A percentile compares a stretch with the other conserved stretches of the same genome.
These are phyloP conservation scores for Fusarium penzigii DNA, from an alignment of 2,329 filamentous ascomycete species.

Conservation along the genomic window DNA sequence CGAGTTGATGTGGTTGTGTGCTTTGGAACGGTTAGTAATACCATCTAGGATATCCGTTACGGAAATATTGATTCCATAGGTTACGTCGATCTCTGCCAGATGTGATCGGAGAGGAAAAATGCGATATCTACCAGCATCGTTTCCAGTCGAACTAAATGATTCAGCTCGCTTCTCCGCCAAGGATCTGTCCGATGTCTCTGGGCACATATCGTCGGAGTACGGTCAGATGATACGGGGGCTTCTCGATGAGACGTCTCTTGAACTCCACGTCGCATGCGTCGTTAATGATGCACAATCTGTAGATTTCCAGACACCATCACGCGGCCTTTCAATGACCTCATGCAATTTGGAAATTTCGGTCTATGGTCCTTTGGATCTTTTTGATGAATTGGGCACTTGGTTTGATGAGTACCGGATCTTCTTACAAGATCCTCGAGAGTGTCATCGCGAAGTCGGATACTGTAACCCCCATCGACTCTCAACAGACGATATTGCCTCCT, in stretches of 20 bases:
- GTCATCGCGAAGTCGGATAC: constrained; percentile 31
- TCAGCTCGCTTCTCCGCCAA: constrained; percentile 2
- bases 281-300: background rate
- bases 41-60: background rate
- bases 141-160: constrained; percentile 2
- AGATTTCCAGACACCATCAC: background rate
- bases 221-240: constrained; percentile 16
- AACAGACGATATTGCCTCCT: background rate
- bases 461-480: constrained; percentile 40
- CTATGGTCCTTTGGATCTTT: constrained; percentile 31
- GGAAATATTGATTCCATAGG: background rate
- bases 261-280: background rate
- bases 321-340: accelerated
- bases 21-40: constrained; percentile 12
- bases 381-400: constrained; percentile 32
- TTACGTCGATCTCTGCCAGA: constrained; percentile 3
- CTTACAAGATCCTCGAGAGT: constrained; percentile 36
- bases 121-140: background rate
- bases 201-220: constrained; percentile 1
- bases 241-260: constrained; percentile 8
- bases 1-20: background rate
- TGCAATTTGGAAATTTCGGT: constrained; percentile 27
- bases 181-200: background rate
- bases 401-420: constrained; percentile 34
- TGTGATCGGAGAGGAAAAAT: background rate